Base-by-base conservation (phyloP, 768 basidiomycete genomes). In the Phlebiopsis flavidoalba region DNA sequence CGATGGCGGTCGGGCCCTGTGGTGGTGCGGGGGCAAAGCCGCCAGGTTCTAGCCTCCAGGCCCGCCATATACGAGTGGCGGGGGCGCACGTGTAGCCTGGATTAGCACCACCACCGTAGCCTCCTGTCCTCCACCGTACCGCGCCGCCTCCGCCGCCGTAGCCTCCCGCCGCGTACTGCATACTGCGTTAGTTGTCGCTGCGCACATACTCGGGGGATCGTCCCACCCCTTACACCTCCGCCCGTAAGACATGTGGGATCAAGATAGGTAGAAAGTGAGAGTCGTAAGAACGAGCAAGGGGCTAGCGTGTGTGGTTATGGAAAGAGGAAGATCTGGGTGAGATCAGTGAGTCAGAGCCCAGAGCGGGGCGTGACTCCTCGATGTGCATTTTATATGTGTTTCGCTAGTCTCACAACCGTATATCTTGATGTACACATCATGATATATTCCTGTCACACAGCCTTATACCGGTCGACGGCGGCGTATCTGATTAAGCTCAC, bases 1-100 rank as follows among this genome's bases (percentile, higher is more conserved):
- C n/a, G 80, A 6, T n/a, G n/a, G n/a, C n/a, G 86, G 87, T 3
- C n/a, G 84, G 76, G 8, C 77, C 82, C 15, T 69, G 69, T 19
- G 66, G 64, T 2, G 60, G 64, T 21, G 51, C 35, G 31, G 67
- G 52, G 8, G 72, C 65, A 54, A 76, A 77, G 14, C 76, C 71
- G 52, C 75, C 75, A 6, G 68, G 65, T 0, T 72, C 74, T 1
- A n/a, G n/a, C 70, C 71, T 51, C 65, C 63, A 33, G 54, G 51
- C 36, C 63, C 71, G 22, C 71, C 73, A 58, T 71, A 58, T 71
- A 72, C 10, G 67, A 66, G 35, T n/a, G 69, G 70, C 1, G 61
- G 46, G 46, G 53, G 55, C 11, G 45, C 71, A n/a, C 61, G n/a
- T 58, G 10, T 68, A 67, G 43, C 66, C 69, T 3, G 58, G 52